A percentile compares a stretch with the other conserved stretches of the same genome.
These are phyloP conservation scores for Cajanus cajan DNA, from an alignment of 306 rosid species.

Conservation along the genomic window DNA sequence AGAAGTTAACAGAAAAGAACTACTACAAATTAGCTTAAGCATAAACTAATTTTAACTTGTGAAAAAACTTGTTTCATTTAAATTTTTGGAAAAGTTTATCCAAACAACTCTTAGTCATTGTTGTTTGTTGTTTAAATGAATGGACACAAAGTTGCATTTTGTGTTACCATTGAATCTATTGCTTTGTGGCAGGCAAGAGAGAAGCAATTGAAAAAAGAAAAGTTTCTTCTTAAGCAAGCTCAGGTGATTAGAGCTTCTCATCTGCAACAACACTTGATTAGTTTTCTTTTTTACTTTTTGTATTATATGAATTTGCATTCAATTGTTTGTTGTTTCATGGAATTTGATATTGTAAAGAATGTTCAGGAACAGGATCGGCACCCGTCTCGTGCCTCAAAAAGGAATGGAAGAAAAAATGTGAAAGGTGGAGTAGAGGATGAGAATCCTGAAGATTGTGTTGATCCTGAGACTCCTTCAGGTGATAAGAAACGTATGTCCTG, in stretches of 20 bases:
- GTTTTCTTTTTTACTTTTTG: not conserved
- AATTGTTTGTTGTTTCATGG: too few species aligned
- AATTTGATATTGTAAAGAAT: too few species aligned
- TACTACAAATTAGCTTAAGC: too few species aligned
- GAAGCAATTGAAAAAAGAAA: conserved; percentile 83
- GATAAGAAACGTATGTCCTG: conserved; percentile 70
- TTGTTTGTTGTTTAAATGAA: too few species aligned
- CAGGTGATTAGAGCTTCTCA: conserved; percentile 49
- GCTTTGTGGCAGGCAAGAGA: conserved; percentile 67
- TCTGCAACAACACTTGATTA: not conserved
- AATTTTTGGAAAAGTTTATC: too few species aligned
- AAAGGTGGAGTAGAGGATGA: conserved; percentile 71
- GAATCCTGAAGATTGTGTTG: conserved; percentile 70
- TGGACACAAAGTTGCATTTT: too few species aligned
- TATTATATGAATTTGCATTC: too few species aligned
- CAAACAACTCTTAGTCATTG: too few species aligned
- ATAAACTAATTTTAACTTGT: too few species aligned
- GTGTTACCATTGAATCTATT: too few species aligned
- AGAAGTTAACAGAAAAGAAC: too few species aligned
- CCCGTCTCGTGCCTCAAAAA: conserved; percentile 56
- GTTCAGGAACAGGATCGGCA: conserved; percentile 75
- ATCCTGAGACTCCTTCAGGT: conserved; percentile 75
- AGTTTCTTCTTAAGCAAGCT: conserved; percentile 67
- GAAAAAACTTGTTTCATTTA: too few species aligned
- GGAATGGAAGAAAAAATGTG: conserved; percentile 71